Base-by-base conservation (phyloP, 2,329 filamentous ascomycete species). In the Paraconiothyrium sp. region DNA sequence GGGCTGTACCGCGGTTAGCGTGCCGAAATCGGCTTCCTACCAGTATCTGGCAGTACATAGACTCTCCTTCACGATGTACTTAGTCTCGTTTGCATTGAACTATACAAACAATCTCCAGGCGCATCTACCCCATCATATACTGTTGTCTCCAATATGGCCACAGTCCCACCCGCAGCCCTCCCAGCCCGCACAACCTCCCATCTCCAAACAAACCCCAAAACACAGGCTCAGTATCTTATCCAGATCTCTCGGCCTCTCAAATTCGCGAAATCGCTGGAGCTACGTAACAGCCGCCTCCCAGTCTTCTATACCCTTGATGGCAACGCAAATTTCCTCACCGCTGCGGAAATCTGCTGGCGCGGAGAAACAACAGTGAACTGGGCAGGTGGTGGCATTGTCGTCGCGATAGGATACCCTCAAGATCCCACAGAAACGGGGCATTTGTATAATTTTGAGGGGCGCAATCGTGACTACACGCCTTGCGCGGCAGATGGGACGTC, bases 301-400 rank as follows among this genome's bases (percentile, higher is more conserved):
- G 37, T 54, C 27, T 32, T 54, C 22, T 54, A 54, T 20, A 27
- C 44, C 35, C 51, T 54, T 20, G 51, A 54, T 44, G 51, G 51
- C 4, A 54, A 54, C 22, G 35, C 51, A 16, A 41, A 41, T 20
- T 54, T 54, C 22, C 51, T 43, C 10, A 43, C 51, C n/a, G 51
- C 51, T 3, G 39, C 51, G 14, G 51, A 54, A 13, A 54, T 54
- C 10, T 41, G 35, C 34, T 54, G 51, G 51, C 51, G 51, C 5
- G 14, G 35, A 2, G 51, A 54, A 44, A 43, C 24, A 27, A n/a
- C 35, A 11, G 35, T 34, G 35, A 43, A 30, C n/a, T 54, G 51
- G 51, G 16, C 20, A 1, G 51, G 51, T 7, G 51, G 51, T 16
- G 51, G 51, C 20, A 54, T 54, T 8, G 22, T 54, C 22, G 37